Conservation (phyloP, 2,329 filamentous ascomycete species). For the Leptographium lundbergii region DNA sequence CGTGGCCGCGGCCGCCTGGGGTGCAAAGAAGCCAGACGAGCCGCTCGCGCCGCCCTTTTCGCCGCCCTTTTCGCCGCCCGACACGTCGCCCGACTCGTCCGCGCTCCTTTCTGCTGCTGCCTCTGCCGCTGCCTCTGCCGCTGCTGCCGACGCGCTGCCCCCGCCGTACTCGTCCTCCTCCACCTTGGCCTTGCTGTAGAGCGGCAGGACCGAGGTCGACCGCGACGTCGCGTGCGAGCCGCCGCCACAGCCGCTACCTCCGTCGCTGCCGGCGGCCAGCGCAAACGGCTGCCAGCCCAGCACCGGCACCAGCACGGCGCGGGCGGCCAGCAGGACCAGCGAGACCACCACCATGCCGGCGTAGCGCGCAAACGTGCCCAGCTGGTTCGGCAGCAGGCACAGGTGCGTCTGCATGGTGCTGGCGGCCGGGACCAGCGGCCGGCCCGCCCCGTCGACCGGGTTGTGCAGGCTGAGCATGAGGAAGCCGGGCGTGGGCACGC, state of each 20-base stretch:
- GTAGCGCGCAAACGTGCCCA: constrained; percentile 75
- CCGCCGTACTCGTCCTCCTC: constrained; percentile 29
- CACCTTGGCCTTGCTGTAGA: constrained; percentile 40
- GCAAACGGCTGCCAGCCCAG: constrained; percentile 41
- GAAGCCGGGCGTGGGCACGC: constrained; percentile 77
- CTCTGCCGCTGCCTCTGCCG: constrained; percentile 24
- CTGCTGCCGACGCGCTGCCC: constrained; percentile 14
- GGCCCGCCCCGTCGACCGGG: constrained; percentile 54
- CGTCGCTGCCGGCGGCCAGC: constrained; percentile 17
- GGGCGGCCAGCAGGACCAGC: constrained; percentile 34
- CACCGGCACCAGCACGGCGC: constrained; percentile 44
- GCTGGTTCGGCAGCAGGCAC: constrained; percentile 80
- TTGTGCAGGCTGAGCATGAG: constrained; percentile 87
- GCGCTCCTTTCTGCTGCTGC: constrained; percentile 21
- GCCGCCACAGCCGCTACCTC: too few species aligned
- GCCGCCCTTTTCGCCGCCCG: constrained; percentile 11
- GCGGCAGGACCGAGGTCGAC: constrained; percentile 20
- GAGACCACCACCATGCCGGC: constrained; percentile 45
- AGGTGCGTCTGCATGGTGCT: constrained; percentile 68
- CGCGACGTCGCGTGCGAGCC: not conserved
- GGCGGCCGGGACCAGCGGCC: constrained; percentile 26
- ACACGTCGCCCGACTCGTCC: constrained; percentile 28
- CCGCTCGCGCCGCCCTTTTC: constrained; percentile 16
- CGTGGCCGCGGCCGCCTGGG: constrained; percentile 15
- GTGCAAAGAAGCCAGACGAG: constrained; percentile 16